Evolutionary conservation across 2,329 filamentous ascomycete genomes (phyloP).

Genomic region (Penicillium sclerotigenum): DNA sequence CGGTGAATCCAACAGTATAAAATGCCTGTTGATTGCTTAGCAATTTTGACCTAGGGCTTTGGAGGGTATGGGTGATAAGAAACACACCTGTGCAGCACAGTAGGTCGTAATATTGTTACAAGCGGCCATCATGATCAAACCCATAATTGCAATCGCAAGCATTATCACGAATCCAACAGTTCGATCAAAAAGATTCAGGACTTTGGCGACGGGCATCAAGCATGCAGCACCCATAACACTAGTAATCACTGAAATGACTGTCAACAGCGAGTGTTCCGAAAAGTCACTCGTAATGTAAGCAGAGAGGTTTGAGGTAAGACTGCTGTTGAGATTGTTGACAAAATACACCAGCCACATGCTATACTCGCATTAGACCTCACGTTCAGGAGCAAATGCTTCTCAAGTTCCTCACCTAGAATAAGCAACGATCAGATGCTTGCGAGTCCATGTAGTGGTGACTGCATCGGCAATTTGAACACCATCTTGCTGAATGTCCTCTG

Average conservation of each 20-base stretch:
- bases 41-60: neutral
- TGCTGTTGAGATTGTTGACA: constrained; percentile 41
- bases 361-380: neutral
- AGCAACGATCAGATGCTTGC: constrained; percentile 36
- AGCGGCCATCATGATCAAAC: constrained; percentile 60
- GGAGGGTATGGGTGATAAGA: neutral
- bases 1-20: constrained; percentile 52
- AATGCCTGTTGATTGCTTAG: constrained; percentile 27
- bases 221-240: constrained; percentile 55
- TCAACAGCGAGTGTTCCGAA: constrained; percentile 52
- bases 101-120: constrained; percentile 60
- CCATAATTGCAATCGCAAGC: constrained; percentile 45
- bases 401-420: constrained; percentile 48
- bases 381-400: constrained; percentile 41
- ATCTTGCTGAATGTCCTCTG: constrained; percentile 17
- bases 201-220: constrained; percentile 60
- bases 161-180: constrained; percentile 55
- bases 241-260: constrained; percentile 55
- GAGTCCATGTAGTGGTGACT: constrained; percentile 36
- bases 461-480: constrained; percentile 25
- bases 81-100: constrained; percentile 52
- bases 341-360: constrained; percentile 47
- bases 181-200: constrained; percentile 61
- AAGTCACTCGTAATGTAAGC: constrained; percentile 55
- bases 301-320: constrained; percentile 40